Conservation (phyloP, 805 yeast genomes). For the Candida qinlingensis region DNA sequence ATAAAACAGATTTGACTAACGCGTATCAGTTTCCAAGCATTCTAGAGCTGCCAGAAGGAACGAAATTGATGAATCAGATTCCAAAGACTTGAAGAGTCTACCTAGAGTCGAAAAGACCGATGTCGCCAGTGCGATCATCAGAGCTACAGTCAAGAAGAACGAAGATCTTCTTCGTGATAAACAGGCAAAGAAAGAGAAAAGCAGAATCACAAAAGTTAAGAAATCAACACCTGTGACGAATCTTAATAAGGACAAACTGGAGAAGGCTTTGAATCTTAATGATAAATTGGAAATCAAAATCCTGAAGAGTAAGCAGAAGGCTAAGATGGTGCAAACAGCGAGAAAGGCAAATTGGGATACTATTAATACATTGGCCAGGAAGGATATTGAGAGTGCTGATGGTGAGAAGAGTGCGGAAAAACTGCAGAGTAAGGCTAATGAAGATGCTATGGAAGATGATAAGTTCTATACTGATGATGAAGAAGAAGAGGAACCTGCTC, state of each 20-base stretch:
- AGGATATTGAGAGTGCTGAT: slow-evolving; percentile 16
- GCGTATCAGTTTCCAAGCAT: slow-evolving; percentile 46
- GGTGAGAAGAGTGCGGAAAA: slow-evolving; percentile 10
- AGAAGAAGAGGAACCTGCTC: slow-evolving; percentile 2
- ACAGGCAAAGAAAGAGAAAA: slow-evolving; percentile 34
- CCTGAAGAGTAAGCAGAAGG: slow-evolving; percentile 57
- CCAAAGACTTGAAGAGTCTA: slow-evolving; percentile 42
- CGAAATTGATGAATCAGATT: slow-evolving; percentile 40
- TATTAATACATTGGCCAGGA: slow-evolving; percentile 45
- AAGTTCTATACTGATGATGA: slow-evolving; percentile 15
- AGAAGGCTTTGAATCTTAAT: slow-evolving; percentile 44
- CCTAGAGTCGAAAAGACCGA: slow-evolving; percentile 60
- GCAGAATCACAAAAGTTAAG: slow-evolving; percentile 25
- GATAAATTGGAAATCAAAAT: slow-evolving; percentile 59
- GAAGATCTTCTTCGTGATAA: slow-evolving; percentile 56
- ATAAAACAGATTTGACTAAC: neutral
- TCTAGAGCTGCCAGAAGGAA: slow-evolving; percentile 79
- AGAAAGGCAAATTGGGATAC: slow-evolving; percentile 73
- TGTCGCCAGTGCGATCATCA: slow-evolving; percentile 55
- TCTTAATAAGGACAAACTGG: slow-evolving; percentile 34
- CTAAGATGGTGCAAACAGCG: slow-evolving; percentile 53
- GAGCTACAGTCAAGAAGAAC: slow-evolving; percentile 61
- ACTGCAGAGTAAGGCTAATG: slow-evolving; percentile 14
- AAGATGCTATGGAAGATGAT: slow-evolving; percentile 21
- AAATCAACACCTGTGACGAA: slow-evolving; percentile 27